Base-by-base conservation (phyloP, 768 basidiomycete genomes). In the Kwoniella dejecticola region DNA sequence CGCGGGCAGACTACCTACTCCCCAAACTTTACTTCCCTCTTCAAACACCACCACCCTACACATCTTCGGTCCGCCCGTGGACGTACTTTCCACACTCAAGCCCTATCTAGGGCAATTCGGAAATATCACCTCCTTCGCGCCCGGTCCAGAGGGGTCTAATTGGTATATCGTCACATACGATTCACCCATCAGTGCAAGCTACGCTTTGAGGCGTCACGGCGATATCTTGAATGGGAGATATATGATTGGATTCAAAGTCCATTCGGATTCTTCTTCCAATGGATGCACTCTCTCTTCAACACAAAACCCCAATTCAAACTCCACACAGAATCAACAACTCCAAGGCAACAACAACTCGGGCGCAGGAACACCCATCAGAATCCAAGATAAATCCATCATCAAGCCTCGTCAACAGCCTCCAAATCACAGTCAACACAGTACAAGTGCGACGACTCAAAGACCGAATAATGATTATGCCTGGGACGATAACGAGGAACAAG, bases 241-340 rank as follows among this genome's bases (percentile, higher is more conserved):
- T 52, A 71, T 76, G 66, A 11, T 76, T 1, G 74, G 74, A 4
- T 63, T 76, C 30, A 69, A 62, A 44, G 64, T 72, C n/a, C 59
- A 45, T 6, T 48, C 33, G 47, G 60, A 56, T 15, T 12, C n/a
- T 15, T 47, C 42, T 1, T 36, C 15, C 10, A 52, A 45, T 30
- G 65, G 65, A 13, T 58, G 31, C 38, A 54, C 62, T 7, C 24
- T 29, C 19, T 47, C 30, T 15, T 33, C 46, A 17, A 26, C 44
- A 31, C 44, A 19, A 46, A 8, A 47, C 17, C 36, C 13, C 11
- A 10, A 13, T 13, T 31, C 48, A 46, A 30, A 24, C 15, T 26
- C 29, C 30, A 60, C 26, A 23, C 13, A 44, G 23, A 17, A 26
- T 26, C 4, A 12, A 26, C 23, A 63, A 59, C n/a, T n/a, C n/a